Evolutionary conservation across 2,329 filamentous ascomycete genomes (phyloP), one percentile per base, ranked within the genome.

Genomic region (Capronia americana): DNA sequence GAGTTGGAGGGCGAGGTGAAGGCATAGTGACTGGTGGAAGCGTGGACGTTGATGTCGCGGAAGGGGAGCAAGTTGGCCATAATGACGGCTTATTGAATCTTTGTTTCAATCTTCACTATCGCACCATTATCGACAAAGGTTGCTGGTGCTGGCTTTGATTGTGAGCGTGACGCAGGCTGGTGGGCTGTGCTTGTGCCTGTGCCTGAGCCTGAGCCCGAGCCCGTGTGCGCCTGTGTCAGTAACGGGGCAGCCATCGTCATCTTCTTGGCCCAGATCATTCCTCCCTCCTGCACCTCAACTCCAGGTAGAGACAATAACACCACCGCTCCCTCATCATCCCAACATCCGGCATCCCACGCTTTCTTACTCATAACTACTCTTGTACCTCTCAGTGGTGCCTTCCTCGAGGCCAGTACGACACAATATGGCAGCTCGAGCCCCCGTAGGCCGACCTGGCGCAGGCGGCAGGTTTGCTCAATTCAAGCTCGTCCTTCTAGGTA

Each of bases 401-500:
- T 32, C 3, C 24, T 34, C 38, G 38, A 12, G 17, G 17, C 38
- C 38, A 44, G 38, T n/a, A n/a, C 38, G 38, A 44, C 34, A 62
- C 78, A 84, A 75, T 79, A 98, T 98, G 94, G 91, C 93, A 82
- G 87, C 91, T 80, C 89, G 93, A 88, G 89, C 85, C 87, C 89
- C 88, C 87, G 85, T 85, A 77, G 84, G 83, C 76, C 84, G 87
- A 72, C 85, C 86, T 68, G 86, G 86, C 75, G 86, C 91, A 81
- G 71, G 71, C 69, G 70, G 72, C 66, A 90, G 94, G 77, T 98
- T 99, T 81, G 94, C 95, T 75, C 95, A 99, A 86, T 99, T 99
- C 84, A 99, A 99, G 86, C 87, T 99, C 75, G 95, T 99, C 72
- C 85, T 99, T 77, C 86, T 99, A 72, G 95, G 95, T 98, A 87